Percentiles rank a stretch among this genome's conserved stretches.
Evolutionary conservation across 306 rosid species (phyloP).

Genomic region (Calophaca sinica): DNA sequence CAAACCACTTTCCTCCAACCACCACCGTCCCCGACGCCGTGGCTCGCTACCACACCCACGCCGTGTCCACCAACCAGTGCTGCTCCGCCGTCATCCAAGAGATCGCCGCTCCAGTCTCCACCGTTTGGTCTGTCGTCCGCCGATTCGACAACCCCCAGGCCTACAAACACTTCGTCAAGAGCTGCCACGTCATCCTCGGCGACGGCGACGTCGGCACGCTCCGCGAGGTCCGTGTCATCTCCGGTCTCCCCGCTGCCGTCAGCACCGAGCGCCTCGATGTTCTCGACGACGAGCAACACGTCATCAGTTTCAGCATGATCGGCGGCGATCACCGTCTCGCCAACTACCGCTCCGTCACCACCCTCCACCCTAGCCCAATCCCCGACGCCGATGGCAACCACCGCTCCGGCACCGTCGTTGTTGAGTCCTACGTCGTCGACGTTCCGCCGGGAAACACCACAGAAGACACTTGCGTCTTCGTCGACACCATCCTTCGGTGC

Average conservation of each 20-base stretch:
- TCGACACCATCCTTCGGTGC: slow-evolving; percentile 90
- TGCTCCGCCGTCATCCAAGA: slow-evolving; percentile 86
- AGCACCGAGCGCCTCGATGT: slow-evolving; percentile 95
- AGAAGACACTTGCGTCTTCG: slow-evolving; percentile 84
- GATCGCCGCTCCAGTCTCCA: slow-evolving; percentile 80
- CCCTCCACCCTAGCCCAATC: slow-evolving; percentile 64
- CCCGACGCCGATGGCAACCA: slow-evolving; percentile 46
- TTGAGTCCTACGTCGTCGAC: slow-evolving; percentile 97
- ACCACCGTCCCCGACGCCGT: slow-evolving; percentile 61
- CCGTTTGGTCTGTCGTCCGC: slow-evolving; percentile 93
- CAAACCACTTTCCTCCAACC: neutral
- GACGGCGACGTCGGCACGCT: slow-evolving; percentile 89
- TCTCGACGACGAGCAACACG: slow-evolving; percentile 91
- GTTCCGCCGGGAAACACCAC: slow-evolving; percentile 85
- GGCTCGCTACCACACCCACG: slow-evolving; percentile 69
- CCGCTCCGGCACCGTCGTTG: slow-evolving; percentile 63
- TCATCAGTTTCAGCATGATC: slow-evolving; percentile 87
- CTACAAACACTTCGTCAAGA: slow-evolving; percentile 90
- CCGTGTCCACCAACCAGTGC: slow-evolving; percentile 64
- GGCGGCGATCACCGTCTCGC: slow-evolving; percentile 93
- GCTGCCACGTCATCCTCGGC: slow-evolving; percentile 87
- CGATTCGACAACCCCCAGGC: slow-evolving; percentile 97
- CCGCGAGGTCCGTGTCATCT: slow-evolving; percentile 80
- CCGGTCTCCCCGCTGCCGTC: slow-evolving; percentile 87
- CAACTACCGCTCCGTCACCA: slow-evolving; percentile 85